A percentile compares a stretch with the other conserved stretches of the same genome.
Conservation (phyloP, 306 rosid genomes). For the Sesbania bispinosa region DNA sequence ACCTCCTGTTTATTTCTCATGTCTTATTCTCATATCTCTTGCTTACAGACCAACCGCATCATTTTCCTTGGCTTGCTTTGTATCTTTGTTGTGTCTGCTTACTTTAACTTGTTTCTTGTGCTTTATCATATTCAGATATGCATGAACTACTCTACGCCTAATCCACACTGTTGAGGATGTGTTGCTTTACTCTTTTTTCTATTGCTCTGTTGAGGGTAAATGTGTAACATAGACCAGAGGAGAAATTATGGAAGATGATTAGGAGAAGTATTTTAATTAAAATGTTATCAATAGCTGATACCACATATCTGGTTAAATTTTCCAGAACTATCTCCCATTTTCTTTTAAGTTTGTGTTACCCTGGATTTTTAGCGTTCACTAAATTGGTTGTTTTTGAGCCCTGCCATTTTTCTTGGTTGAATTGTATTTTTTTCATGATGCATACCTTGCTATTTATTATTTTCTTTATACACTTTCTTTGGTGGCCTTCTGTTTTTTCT, state of each 20-base stretch:
- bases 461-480: not conserved
- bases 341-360: not conserved
- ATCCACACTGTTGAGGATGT: constrained; percentile 63
- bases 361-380: not conserved
- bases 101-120: constrained; percentile 33
- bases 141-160: constrained; percentile 75
- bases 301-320: not conserved
- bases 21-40: constrained; percentile 32
- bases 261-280: too few species aligned
- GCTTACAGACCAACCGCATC: constrained; percentile 32
- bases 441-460: not conserved
- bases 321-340: not conserved
- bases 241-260: too few species aligned
- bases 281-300: not conserved
- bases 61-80: constrained; percentile 41
- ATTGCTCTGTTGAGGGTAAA: constrained; percentile 20
- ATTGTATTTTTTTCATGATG: not conserved
- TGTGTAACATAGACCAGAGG: constrained; percentile 9
- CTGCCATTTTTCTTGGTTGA: not conserved
- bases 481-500: not conserved
- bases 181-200: constrained; percentile 25
- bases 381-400: not conserved
- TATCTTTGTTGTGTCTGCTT: constrained; percentile 28
- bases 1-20: constrained; percentile 51
- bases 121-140: constrained; percentile 74